Conservation (phyloP, 2,329 filamentous ascomycete species). For the Dactylonectria estremocensis region DNA sequence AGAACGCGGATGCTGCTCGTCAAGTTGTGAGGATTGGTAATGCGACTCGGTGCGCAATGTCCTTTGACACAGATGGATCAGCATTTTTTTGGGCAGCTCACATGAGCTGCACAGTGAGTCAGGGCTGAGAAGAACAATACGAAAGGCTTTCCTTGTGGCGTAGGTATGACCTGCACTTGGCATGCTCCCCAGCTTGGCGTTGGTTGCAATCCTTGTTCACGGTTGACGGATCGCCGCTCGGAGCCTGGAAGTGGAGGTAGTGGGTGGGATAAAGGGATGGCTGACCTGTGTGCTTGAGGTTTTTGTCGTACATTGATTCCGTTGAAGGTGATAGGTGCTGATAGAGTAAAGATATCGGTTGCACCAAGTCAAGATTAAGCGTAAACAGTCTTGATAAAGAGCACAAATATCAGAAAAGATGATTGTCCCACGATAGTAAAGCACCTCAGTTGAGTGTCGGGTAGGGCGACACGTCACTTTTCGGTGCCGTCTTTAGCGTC, state of each 20-base stretch:
- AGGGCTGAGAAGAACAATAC: not conserved
- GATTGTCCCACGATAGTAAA: not conserved
- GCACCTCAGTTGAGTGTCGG: not conserved
- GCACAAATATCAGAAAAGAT: not conserved
- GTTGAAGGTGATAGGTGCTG: not conserved
- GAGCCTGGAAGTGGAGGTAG: too few relatives aligned
- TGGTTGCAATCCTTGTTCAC: not conserved
- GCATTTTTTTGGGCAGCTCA: not conserved
- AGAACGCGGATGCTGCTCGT: too few relatives aligned
- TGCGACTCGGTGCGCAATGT: not conserved
- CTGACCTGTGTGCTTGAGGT: not conserved
- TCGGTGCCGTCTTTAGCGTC: not conserved
- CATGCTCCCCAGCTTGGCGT: not conserved
- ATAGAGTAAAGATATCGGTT: not conserved
- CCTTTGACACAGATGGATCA: not conserved
- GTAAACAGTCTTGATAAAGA: not conserved
- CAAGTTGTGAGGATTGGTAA: too few relatives aligned
- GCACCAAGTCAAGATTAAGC: not conserved
- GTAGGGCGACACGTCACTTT: not conserved
- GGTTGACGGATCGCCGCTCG: not conserved
- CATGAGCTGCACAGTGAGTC: not conserved
- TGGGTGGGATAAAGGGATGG: not conserved
- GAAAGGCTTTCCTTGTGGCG: not conserved
- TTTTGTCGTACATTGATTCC: too few relatives aligned
- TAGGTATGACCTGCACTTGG: not conserved